Conservation (phyloP, 2,329 filamentous ascomycete species). For the Trichoderma atroviride region DNA sequence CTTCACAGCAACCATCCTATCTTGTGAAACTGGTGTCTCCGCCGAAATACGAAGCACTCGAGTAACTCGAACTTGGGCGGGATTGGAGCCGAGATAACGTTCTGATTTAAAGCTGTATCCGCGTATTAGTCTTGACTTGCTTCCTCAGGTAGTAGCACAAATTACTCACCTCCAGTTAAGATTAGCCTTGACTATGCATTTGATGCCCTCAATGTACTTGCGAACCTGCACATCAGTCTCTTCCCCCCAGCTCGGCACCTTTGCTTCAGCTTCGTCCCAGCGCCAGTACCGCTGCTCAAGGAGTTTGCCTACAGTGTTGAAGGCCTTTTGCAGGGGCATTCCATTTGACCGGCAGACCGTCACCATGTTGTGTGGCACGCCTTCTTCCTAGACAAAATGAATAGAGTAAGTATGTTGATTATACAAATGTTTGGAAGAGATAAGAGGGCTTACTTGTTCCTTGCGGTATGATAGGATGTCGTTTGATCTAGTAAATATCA, state of each 20-base stretch:
- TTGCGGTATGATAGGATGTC: conserved; percentile 33
- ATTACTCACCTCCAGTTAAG: conserved; percentile 26
- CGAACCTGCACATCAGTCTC: conserved; percentile 26
- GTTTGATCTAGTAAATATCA: conserved; percentile 28
- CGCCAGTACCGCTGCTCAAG: conserved; percentile 29
- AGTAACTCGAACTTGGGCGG: conserved; percentile 18
- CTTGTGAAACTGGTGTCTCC: neutral
- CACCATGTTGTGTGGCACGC: conserved; percentile 32
- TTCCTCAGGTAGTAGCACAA: neutral
- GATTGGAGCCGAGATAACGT: conserved; percentile 26
- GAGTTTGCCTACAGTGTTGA: conserved; percentile 30
- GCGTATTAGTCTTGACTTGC: neutral
- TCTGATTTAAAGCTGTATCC: conserved; percentile 27
- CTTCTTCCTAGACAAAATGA: conserved; percentile 20
- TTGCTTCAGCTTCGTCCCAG: conserved; percentile 28
- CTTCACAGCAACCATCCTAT: neutral
- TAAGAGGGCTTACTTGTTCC: conserved; percentile 28
- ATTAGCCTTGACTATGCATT: conserved; percentile 32
- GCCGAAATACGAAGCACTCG: conserved; percentile 14
- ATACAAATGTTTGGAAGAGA: neutral
- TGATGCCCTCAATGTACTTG: conserved; percentile 33
- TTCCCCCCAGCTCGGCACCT: conserved; percentile 26
- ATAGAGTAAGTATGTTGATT: neutral
- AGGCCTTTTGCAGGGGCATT: conserved; percentile 31
- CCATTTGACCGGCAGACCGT: conserved; percentile 29